Base-by-base conservation (phyloP, 371 early-diverging fungal species). In the Amoeboaphelidium protococcarum region DNA sequence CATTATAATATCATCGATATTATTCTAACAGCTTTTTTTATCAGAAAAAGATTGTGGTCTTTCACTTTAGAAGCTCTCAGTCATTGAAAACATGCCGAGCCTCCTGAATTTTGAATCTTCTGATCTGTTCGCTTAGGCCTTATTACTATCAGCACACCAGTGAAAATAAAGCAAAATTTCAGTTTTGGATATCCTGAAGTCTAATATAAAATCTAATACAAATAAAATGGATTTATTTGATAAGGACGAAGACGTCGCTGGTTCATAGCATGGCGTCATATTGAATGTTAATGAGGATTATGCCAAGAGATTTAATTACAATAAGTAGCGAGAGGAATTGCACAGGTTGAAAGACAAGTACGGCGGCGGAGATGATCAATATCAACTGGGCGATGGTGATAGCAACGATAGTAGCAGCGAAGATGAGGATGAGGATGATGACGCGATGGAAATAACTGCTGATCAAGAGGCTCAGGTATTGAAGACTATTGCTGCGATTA, bases 401-500 rank as follows among this genome's bases (percentile, higher is more conserved):
- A 58, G 60, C 24, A 64, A 59, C 12, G 19, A 46, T 40, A 47
- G 47, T 19, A 21, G 21, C 19, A 47, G 46, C 21, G 47, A 46
- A 12, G 55, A 54, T 0, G 82, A 76, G 44, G 84, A 75, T 23
- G 94, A 92, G 50, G 95, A 94, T 62, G 88, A 88, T 46, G 63
- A 65, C 23, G 88, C 80, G 12, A 75, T 73, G 44, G 64, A 86
- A 41, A 60, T 86, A 19, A 86, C 90, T 16, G 81, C 86, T 10
- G 84, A 73, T 40, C 57, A 89, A 6, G 92, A 94, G 52, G 75
- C 78, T 1, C 83, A 90, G 56, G 86, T 94, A 49, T 63, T 94
- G 67, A 73, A 74, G 42, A 86, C 92, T 1, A 77, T 91, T 50
- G 73, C 74, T 0, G 68, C 78, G 41, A 77, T 94, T 47, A 69